Conservation (phyloP, 495 filamentous ascomycete genomes). For the Hypomontagnella monticulosa region DNA sequence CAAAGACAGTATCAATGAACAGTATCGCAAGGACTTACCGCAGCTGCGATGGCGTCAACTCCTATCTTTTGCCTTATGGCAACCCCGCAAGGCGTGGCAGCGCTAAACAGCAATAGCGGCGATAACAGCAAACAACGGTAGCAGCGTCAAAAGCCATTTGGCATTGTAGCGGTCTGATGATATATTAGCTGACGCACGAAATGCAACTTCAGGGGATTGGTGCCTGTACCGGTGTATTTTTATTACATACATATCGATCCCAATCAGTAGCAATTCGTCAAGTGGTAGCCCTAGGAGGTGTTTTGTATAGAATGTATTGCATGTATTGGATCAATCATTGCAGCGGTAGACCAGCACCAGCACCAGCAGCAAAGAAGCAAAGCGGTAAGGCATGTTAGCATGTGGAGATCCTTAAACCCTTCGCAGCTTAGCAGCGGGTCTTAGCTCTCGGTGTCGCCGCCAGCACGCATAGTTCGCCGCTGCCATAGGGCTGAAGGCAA, state of each 20-base stretch:
- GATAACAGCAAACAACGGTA: conserved; percentile 9
- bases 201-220: conserved; percentile 22
- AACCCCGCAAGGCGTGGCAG: conserved; percentile 21
- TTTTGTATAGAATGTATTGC: not conserved
- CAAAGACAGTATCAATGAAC: not conserved
- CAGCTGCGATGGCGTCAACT: conserved; percentile 41
- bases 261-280: not conserved
- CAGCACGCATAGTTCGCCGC: conserved; percentile 17
- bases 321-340: too few relatives aligned
- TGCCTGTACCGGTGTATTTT: conserved; percentile 11
- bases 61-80: conserved; percentile 2
- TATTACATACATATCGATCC: conserved; percentile 11
- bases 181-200: conserved; percentile 39
- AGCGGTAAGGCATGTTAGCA: not conserved
- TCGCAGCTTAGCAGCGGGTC: conserved; percentile 22
- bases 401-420: conserved; percentile 10
- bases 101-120: conserved; percentile 17
- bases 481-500: conserved; percentile 38
- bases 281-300: not conserved
- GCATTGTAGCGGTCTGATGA: conserved; percentile 36
- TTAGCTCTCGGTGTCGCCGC: conserved; percentile 38
- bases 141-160: conserved; percentile 13
- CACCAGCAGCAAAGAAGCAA: not conserved
- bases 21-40: conserved; percentile 41
- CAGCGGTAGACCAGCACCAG: too few relatives aligned